Base-by-base conservation (phyloP, 2,329 filamentous ascomycete genomes). In the Lachnellula arida region DNA sequence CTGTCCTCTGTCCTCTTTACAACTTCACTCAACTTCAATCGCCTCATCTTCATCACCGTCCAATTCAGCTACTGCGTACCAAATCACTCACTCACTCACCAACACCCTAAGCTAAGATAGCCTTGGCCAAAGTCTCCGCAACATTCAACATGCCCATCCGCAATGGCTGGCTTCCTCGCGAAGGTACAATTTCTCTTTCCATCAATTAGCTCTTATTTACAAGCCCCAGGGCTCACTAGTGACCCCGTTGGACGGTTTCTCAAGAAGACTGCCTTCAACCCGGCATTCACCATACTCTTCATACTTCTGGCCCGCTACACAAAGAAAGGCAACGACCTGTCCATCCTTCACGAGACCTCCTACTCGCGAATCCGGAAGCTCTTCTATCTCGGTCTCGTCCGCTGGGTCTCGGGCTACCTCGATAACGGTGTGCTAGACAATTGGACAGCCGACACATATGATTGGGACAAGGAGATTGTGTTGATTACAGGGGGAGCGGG, bases 401-500 rank as follows among this genome's bases (percentile, higher is more conserved):
- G 75, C 32, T 73, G 73, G 53, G 61, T 80, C 15, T 82, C 78
- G 65, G 68, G 67, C 14, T 81, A 76, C 68, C 70, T 85, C 12
- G 82, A 81, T 63, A 70, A 73, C 2, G 73, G 77, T 2, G 73
- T 73, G 1, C 60, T 75, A 54, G 77, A 80, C 67, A 79, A 78
- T 67, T 82, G 77, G 75, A 74, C 68, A 1, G 67, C 63, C 11
- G 81, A 83, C 64, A 72, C 68, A 42, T 87, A 86, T 71, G 78
- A 84, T 56, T 91, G 87, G 86, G 73, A 76, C 22, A 79, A 78
- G 51, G 88, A 91, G 73, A 78, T 91, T 50, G 84, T 89, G 2
- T 75, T 91, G 44, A 78, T 92, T 19, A 92, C 89, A 0, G 88
- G 89, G 7, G 89, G 89, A 7, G 84, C 85, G 43, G 82, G 82